Evolutionary conservation across 306 rosid species (phyloP), one percentile per base, ranked within the genome.

Genomic region (Crotalaria pallida): DNA sequence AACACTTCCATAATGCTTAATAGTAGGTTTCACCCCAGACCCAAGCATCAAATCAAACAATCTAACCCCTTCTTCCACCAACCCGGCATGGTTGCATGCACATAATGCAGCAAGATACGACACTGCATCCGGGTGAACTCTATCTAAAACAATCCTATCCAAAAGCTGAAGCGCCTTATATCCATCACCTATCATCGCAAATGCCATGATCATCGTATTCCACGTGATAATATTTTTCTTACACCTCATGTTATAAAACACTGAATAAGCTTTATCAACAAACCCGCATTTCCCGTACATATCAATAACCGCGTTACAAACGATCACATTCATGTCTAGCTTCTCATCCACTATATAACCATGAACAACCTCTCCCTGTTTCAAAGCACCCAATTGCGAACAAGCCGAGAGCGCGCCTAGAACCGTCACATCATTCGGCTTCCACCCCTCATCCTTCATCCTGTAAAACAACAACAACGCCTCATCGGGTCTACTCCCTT

Each of bases 151-250:
- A 92, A 89, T 84, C 58, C 58, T 60, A 57, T 74, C 77, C 82
- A 92, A 88, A 67, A 89, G 85, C 65, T 88, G 76, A 53, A 89
- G 88, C 0, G 91, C 92, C 78, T 82, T 77, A 26, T 17, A 6
- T 21, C 87, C 96, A 70, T 92, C 85, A 0, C 98, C 92, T 47
- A 86, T 83, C 90, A 92, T 82, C 0, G 89, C 96, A 68, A 92
- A 88, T 0, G 83, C 96, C 96, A 92, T 89, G 27, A 92, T 88
- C 88, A 92, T 89, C 2, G 88, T 83, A 59, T 89, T 92, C 96
- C 98, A 92, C 0, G 98, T 86, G n/a, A 92, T 72, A 4, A 85
- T 60, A 82, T 78, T 77, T 77, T 84, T 92, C 60, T 69, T 72
- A 21, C 89, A 77, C n/a, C 74, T 80, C 96, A 89, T 89, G 31